Base-by-base conservation (phyloP, 2,329 filamentous ascomycete genomes). In the Phyllosticta citriasiana region DNA sequence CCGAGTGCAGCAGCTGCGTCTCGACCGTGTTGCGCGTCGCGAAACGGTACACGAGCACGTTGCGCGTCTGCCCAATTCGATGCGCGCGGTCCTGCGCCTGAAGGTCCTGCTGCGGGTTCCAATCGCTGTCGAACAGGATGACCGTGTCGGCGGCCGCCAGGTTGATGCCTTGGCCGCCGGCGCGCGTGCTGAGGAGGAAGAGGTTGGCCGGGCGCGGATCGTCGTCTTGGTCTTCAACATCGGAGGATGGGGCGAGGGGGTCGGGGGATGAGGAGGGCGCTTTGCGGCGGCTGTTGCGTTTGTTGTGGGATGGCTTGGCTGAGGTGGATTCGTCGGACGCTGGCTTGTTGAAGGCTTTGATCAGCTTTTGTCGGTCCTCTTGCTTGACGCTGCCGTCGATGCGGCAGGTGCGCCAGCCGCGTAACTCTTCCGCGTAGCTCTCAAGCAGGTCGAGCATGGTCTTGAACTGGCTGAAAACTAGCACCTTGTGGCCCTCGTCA, bases 381-480 rank as follows among this genome's bases (percentile, higher is more conserved):
- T 97, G 92, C 0, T 88, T 81, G 3, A 97, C 89, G 0, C 84
- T 86, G 10, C 94, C 94, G 67, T 97, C 94, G 59, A 99, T 96
- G 5, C 94, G 90, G 69, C 92, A 96, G 25, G 88, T 82, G 1
- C 86, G 83, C 90, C 91, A 97, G 1, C 79, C 77, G 7, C 90
- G 87, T 1, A 97, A 81, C n/a, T 86, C 82, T 3, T 77, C 78
- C 55, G 91, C 91, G 76, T 96, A 99, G 60, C 93, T 88, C 64
- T 95, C 85, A 0, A 99, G 79, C 2, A 99, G 88, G 69, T 97
- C 91, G 0, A 99, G 84, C 65, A 96, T 92, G 0, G 88, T 96
- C 62, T 92, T 95, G 77, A 99, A 99, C 70, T 99, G 94, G 0
- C 90, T 95, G 74, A 99, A 99, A 57, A 99, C 91, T 54, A 99